Base-by-base conservation (phyloP, 2,329 filamentous ascomycete species). In the Sporothrix humicola region DNA sequence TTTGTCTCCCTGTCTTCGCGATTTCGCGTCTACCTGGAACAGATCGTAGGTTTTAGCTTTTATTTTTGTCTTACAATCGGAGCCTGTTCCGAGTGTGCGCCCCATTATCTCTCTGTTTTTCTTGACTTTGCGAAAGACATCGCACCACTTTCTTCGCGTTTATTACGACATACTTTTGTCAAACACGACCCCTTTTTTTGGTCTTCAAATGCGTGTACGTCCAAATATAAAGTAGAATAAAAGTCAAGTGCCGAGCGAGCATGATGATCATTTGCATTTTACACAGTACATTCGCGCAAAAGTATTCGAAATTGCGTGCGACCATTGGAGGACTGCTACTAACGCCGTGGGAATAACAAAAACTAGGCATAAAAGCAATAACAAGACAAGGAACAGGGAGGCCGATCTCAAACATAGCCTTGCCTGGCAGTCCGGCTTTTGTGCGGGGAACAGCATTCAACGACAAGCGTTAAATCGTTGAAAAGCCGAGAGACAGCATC, bases 11-110 rank as follows among this genome's bases (percentile, higher is more conserved):
- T 66, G 26, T 37, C 23, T 46, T 48, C n/a, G 54, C 54, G 61
- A 48, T 66, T 66, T 66, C 20, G 31, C 37, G 23, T 37, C 10
- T 70, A 46, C 37, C 68, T 70, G 68, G 68, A 69, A 58, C 66
- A 54, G 66, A 70, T 70, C 50, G n/a, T 12, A 10, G 68, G 68
- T 59, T 70, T 58, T 70, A 46, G 68, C 52, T 70, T 70, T 44
- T 70, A 23, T 59, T 70, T 46, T 46, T 69, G 68, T 69, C 68
- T 69, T 69, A 69, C 65, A 37, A 52, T 69, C 26, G 48, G 66
- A 52, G n/a, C 13, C 10, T 20, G 63, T n/a, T 20, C 44, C 20
- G 44, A n/a, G 37, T 15, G 8, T 69, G 48, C 15, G 26, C 20
- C 5, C 20, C 26, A 9, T 31, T 56, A 5, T 10, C 20, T 12